phyloP scores from a whole-genome alignment of 345 rosid species.

The Erodium maritimum region DNA sequence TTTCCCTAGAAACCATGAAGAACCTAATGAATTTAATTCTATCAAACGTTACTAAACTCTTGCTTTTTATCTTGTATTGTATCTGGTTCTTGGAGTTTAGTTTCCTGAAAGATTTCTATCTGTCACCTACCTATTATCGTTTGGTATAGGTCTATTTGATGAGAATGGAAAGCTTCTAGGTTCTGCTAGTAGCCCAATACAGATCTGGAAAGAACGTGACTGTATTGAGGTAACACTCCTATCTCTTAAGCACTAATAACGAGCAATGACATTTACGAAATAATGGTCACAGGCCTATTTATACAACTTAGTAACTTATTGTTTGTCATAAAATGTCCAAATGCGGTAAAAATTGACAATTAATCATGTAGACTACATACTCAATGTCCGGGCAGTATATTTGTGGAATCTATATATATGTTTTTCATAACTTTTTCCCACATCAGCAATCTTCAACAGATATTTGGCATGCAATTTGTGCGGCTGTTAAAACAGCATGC shows the following conservation, averaged over 20 bases:
- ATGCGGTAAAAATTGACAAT: no score
- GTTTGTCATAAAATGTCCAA: no score
- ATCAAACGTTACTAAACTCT: no score
- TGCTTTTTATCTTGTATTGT: no score
- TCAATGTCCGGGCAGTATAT: no score
- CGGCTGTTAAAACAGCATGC: slow-evolving; percentile 76
- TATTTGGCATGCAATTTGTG: slow-evolving; percentile 92
- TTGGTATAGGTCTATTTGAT: slow-evolving; percentile 53
- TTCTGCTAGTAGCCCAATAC: slow-evolving; percentile 79
- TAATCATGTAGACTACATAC: no score
- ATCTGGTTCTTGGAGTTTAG: no score
- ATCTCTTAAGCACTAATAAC: background rate
- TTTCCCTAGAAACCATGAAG: no score
- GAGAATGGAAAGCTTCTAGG: slow-evolving; percentile 77
- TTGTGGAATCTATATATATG: background rate
- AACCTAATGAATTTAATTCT: no score
- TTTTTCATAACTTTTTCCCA: slow-evolving; percentile 1
- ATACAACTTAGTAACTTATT: no score
- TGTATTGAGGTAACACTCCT: slow-evolving; percentile 53
- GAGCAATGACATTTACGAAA: background rate
- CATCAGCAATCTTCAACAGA: slow-evolving; percentile 96
- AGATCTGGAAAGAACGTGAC: slow-evolving; percentile 86
- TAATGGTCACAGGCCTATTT: background rate
- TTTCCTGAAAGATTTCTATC: no score
- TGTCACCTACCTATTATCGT: no score